Percentiles rank a stretch among this genome's conserved stretches.
phyloP scores from a whole-genome alignment of 1,284 basidiomycete genomes.

The Ceratobasidium papillatum region DNA sequence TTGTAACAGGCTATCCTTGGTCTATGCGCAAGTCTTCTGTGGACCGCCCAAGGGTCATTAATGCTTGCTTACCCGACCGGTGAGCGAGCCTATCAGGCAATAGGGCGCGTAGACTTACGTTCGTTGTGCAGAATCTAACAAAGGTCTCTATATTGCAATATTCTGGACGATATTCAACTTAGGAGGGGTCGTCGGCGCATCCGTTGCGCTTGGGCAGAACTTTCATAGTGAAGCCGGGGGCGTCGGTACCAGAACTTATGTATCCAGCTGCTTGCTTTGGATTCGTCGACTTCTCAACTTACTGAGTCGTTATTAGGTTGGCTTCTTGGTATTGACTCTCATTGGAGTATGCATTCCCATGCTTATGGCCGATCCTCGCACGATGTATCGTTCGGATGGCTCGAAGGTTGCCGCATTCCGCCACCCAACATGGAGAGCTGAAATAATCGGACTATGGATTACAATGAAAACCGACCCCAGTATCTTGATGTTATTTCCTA shows the following conservation, averaged over 20 bases:
- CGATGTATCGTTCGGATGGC: conserved; percentile 77
- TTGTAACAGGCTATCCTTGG: conserved; percentile 81
- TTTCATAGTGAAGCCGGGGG: conserved; percentile 47
- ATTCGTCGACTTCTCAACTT: not conserved
- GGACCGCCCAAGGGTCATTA: conserved; percentile 84
- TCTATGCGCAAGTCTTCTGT: conserved; percentile 81
- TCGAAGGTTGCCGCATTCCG: conserved; percentile 66
- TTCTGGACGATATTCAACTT: conserved; percentile 77
- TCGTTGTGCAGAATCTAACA: conserved; percentile 64
- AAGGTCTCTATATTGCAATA: conserved; percentile 78
- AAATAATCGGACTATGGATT: conserved; percentile 61
- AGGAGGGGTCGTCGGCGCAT: conserved; percentile 73
- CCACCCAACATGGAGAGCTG: conserved; percentile 75
- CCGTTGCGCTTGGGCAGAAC: conserved; percentile 69
- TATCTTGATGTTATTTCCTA: conserved; percentile 68
- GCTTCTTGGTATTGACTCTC: conserved; percentile 72
- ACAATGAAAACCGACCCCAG: conserved; percentile 65
- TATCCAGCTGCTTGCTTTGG: conserved; percentile 47
- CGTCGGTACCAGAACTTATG: conserved; percentile 71
- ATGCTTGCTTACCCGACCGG: conserved; percentile 82
- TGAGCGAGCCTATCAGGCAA: conserved; percentile 6
- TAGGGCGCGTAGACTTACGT: not conserved
- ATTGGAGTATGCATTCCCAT: conserved; percentile 71
- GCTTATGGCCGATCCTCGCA: conserved; percentile 71
- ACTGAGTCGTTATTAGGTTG: conserved; percentile 61